Evolutionary conservation across 2,329 filamentous ascomycete genomes (phyloP).

Genomic region (Pseudogymnoascus sp.): DNA sequence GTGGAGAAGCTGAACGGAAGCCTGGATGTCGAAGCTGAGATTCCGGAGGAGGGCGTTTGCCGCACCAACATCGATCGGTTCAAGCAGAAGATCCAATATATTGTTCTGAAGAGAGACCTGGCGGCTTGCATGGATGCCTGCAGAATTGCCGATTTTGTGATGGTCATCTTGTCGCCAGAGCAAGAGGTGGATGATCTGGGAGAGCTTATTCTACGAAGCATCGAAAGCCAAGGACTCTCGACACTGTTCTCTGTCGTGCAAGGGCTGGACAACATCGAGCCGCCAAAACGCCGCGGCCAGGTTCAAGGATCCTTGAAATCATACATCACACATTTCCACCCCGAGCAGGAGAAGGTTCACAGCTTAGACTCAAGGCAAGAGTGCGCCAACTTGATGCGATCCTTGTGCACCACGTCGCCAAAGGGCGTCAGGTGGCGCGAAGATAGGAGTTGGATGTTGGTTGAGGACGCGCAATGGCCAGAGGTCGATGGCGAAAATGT

Average conservation of each 20-base stretch:
- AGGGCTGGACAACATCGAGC: slow-evolving; percentile 68
- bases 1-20: slow-evolving; percentile 68
- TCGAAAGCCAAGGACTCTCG: slow-evolving; percentile 91
- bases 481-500: slow-evolving; percentile 54
- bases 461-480: slow-evolving; percentile 73
- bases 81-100: slow-evolving; percentile 87
- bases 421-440: slow-evolving; percentile 96
- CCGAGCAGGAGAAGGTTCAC: slow-evolving; percentile 83
- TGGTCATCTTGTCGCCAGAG: slow-evolving; percentile 75
- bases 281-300: slow-evolving; percentile 68
- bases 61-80: slow-evolving; percentile 77
- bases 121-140: slow-evolving; percentile 76
- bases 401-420: slow-evolving; percentile 82
- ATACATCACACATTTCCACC: slow-evolving; percentile 91
- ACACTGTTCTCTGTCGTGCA: slow-evolving; percentile 84
- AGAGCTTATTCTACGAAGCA: slow-evolving; percentile 74
- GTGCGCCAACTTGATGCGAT: slow-evolving; percentile 82
- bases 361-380: slow-evolving; percentile 84
- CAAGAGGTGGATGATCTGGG: slow-evolving; percentile 79
- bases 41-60: slow-evolving; percentile 49
- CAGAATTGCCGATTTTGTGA: slow-evolving; percentile 81
- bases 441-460: slow-evolving; percentile 89
- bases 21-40: slow-evolving; percentile 66
- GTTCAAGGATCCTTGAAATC: slow-evolving; percentile 79
- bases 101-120: slow-evolving; percentile 67